Base-by-base conservation (phyloP, 176 grass and related monocot genomes). In the Oryza glaberrima region DNA sequence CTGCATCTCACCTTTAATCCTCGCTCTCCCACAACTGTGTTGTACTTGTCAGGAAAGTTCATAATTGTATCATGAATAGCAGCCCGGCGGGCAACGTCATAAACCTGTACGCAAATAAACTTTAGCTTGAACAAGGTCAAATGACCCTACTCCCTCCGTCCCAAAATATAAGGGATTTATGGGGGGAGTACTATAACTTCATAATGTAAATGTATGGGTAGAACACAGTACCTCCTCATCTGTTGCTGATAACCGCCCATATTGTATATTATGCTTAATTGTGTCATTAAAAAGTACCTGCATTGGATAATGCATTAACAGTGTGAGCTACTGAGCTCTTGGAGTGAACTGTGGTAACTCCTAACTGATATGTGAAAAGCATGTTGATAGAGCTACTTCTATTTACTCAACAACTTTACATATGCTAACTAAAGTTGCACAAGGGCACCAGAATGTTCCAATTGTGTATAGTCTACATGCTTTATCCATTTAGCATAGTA, bases 221-320 rank as follows among this genome's bases (percentile, higher is more conserved):
- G 81, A 73, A 87, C 73, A 86, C 71, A 49, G 72, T 75, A 99
- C 96, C 93, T 99, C 96, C 81, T 96, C 96, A 67, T 99, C 93
- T 63, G 70, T 99, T 73, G 96, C 96, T 81, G 93, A 91, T 79
- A 99, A 91, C 43, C 78, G 89, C 3, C 93, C 96, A 84, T 99
- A 99, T 25, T 96, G 96, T 94, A 99, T 99, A 77, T 99, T 99
- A 83, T 96, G 94, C 81, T 89, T 96, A 92, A 99, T 94, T 2
- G 96, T 99, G 64, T 99, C 96, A 75, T 99, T 99, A 80, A 99
- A 99, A 87, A 99, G 93, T 81, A 99, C 96, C 96, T 99, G 89
- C 49, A 84, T 66, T 58, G 46, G 54, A 13, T 49, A 15, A 44
- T 2, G 80, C 71, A 48, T 84, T 38, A 67, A 90, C 56, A 17